Base-by-base conservation (phyloP, 2,329 filamentous ascomycete species). In the Cercospora canescens region DNA sequence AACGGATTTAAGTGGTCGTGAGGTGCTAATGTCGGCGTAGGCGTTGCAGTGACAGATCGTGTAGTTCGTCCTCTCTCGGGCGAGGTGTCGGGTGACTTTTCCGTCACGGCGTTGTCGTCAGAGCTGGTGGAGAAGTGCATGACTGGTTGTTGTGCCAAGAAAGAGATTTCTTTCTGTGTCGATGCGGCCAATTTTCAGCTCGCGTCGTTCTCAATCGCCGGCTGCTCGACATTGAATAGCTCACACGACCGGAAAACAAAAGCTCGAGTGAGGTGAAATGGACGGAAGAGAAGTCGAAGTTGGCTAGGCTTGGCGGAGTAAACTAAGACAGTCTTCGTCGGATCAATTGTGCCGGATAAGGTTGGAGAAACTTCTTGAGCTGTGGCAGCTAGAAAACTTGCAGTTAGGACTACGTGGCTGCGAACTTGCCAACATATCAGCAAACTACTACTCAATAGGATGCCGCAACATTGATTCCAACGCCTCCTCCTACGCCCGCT, bases 311-410 rank as follows among this genome's bases (percentile, higher is more conserved):
- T 35, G 52, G 52, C 32, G 32, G 52, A 56, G 28, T 35, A 24
- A 18, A 32, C 28, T 35, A 35, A 35, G 32, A 56, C 28, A 21
- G 26, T 56, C 45, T 52, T 52, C 45, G 18, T 56, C 52, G 52
- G 52, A 56, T 56, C 24, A 28, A 56, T 32, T 35, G 52, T 56
- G 52, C 58, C 37, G 59, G 59, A 50, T 24, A 61, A 26, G 41
- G 41, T 52, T 61, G 24, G 9, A 24, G n/a, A n/a, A 8, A 34
- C 41, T 50, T 52, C 59, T n/a, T 24, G 28, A 52, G 18, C 26
- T 50, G 32, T 30, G 45, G 21, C 45, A 50, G 45, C 45, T 50
- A 24, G 45, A 9, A 24, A 50, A 28, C 45, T 14, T 26, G 45
- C 4, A 52, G 24, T 52, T n/a, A 16, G 12, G 14, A 14, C 9